phyloP scores from a whole-genome alignment of 352 stramenopile species.

The Phytophthora brassicae region DNA sequence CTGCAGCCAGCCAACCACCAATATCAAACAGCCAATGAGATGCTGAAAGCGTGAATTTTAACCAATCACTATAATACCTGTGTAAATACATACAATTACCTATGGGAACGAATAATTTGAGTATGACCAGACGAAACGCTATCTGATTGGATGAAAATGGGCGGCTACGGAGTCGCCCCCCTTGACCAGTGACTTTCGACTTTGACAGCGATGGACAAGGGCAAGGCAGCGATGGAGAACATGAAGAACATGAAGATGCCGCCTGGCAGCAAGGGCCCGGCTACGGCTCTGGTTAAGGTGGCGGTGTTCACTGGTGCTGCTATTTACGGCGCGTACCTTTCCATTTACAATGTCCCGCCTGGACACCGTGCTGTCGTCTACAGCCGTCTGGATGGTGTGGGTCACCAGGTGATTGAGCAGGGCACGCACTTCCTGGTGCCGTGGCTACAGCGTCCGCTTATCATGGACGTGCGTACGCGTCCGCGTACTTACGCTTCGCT shows the following conservation, averaged over 20 bases:
- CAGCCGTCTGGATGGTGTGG: slow-evolving; percentile 87
- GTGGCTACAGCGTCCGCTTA: slow-evolving; percentile 97
- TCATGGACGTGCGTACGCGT: slow-evolving; percentile 94
- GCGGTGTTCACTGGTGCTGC: slow-evolving; percentile 59
- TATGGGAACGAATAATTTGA: background rate
- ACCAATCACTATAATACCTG: background rate
- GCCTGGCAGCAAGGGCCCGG: slow-evolving; percentile 57
- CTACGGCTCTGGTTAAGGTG: slow-evolving; percentile 62
- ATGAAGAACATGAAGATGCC: slow-evolving; percentile 91
- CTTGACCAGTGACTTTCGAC: slow-evolving; percentile 17
- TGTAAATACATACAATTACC: background rate
- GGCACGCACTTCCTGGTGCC: slow-evolving; percentile 97
- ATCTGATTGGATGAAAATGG: slow-evolving; percentile 10
- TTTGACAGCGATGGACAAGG: slow-evolving; percentile 83
- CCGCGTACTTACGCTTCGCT: slow-evolving; percentile 93
- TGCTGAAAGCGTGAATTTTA: no score
- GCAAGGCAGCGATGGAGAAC: slow-evolving; percentile 86
- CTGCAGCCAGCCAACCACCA: slow-evolving; percentile 44
- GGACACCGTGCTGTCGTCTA: slow-evolving; percentile 91
- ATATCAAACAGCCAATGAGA: slow-evolving; percentile 48
- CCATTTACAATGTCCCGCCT: slow-evolving; percentile 87
- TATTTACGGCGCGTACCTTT: slow-evolving; percentile 79
- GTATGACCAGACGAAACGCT: no score
- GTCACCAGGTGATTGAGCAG: slow-evolving; percentile 84
- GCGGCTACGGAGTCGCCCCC: slow-evolving; percentile 2